Percentiles rank a stretch among this genome's conserved stretches.
These are phyloP conservation scores for Yamadazyma phyllophila DNA, from an alignment of 805 yeast species.

Conservation along the genomic window DNA sequence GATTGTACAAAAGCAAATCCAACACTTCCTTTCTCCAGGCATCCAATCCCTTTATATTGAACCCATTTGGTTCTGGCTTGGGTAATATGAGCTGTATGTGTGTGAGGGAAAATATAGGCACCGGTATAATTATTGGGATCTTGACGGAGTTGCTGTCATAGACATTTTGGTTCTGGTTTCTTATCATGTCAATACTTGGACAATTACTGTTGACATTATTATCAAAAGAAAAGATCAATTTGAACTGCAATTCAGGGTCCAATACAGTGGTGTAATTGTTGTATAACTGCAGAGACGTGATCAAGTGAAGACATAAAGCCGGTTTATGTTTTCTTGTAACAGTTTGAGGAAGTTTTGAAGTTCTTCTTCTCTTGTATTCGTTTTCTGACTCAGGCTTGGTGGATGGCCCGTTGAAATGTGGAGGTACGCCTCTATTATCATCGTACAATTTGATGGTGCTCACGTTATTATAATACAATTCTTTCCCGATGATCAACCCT, in stretches of 20 bases:
- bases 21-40: slow-evolving; percentile 34
- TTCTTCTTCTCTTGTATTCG: slow-evolving; percentile 11
- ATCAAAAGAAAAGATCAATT: slow-evolving; percentile 39
- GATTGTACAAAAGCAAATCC: slow-evolving; percentile 28
- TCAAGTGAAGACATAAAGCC: slow-evolving; percentile 23
- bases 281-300: slow-evolving; percentile 33
- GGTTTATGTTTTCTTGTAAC: slow-evolving; percentile 6
- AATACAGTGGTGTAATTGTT: slow-evolving; percentile 27
- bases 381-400: slow-evolving; percentile 8
- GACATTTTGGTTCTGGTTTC: slow-evolving; percentile 14
- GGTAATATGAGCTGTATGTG: slow-evolving; percentile 18
- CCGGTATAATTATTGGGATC: slow-evolving; percentile 36
- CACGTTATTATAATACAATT: slow-evolving; percentile 60
- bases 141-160: slow-evolving; percentile 12
- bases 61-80: slow-evolving; percentile 11
- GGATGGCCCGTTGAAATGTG: background rate
- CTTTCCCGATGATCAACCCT: slow-evolving; percentile 72
- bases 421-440: slow-evolving; percentile 19
- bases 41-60: slow-evolving; percentile 19
- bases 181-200: slow-evolving; percentile 36
- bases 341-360: background rate
- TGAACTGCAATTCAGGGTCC: slow-evolving; percentile 19
- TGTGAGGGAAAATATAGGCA: slow-evolving; percentile 23
- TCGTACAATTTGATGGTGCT: slow-evolving; percentile 62
- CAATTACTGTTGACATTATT: slow-evolving; percentile 26